Conservation (phyloP, 306 rosid species). For the Cucumis hystrix region DNA sequence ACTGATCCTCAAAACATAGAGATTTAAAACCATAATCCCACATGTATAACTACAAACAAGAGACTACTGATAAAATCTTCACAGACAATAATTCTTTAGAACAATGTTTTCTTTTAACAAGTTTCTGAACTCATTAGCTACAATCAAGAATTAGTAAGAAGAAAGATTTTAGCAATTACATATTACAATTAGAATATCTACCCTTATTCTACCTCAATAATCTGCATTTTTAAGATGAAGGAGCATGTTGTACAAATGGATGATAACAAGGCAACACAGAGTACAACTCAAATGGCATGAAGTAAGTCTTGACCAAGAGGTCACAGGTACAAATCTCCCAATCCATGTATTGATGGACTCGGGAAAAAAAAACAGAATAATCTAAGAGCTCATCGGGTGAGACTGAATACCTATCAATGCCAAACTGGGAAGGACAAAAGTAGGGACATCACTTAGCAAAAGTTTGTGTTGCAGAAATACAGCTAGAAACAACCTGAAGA, state of each 20-base stretch:
- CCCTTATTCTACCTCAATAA: neutral
- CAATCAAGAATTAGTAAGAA: no score
- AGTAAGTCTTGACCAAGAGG: no score
- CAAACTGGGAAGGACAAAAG: neutral
- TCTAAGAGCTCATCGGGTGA: neutral
- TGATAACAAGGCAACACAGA: neutral
- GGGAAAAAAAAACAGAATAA: neutral
- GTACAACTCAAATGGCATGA: no score
- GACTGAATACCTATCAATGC: neutral
- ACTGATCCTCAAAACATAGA: no score
- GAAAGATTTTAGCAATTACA: neutral
- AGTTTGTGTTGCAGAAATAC: neutral
- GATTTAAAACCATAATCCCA: no score
- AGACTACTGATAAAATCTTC: no score
- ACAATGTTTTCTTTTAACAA: no score
- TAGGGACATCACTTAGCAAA: neutral
- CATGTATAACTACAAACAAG: no score
- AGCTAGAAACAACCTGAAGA: neutral
- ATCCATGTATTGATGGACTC: no score
- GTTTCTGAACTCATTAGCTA: no score
- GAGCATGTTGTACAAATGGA: neutral
- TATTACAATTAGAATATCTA: neutral
- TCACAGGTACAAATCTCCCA: no score
- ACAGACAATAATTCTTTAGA: no score
- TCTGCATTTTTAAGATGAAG: neutral